Evolutionary conservation across 495 filamentous ascomycete species (phyloP), one percentile per base, ranked within the genome.

Genomic region (Apiosordaria backusii): DNA sequence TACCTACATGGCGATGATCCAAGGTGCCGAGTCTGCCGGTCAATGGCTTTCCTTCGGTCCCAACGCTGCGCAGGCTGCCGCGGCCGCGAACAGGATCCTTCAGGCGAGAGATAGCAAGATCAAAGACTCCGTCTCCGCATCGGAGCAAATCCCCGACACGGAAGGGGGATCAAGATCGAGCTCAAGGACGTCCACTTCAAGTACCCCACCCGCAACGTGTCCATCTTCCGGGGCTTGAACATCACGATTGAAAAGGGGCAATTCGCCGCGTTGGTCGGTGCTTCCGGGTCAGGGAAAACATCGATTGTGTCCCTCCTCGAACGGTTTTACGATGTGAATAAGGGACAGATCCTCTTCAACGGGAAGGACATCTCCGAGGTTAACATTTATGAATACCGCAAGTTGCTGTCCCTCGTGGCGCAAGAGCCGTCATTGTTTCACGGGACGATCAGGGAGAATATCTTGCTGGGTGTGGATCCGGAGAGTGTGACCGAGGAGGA

Each of bases 241-340:
- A 64, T 90, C 27, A 82, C 76, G 4, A 89, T 92, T 58, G 76
- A 84, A 52, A 84, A 85, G 53, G 89, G 90, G 1, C 82, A 88
- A 65, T 89, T 85, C 65, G 85, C 84, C 3, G 91, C 88, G 0
- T 79, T 94, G 18, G 90, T 92, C 6, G 91, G 91, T 2, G 78
- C 88, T 0, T 87, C 83, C 0, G 91, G 91, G 21, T 90, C 86
- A 27, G 91, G 91, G 15, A 94, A 94, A 70, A 88, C 84, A 1
- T 91, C 86, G 18, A 79, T 89, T 23, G 81, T 91, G 19, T 84
- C 84, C 3, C 76, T 92, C 0, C 74, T 92, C 1, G 87, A 89
- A 75, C 72, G 79, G 5, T 89, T 91, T 73, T 91, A 91, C 71
- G 79, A 85, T 24, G 75, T 83, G 0, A 75, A 73, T 4, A 74